Percentiles rank a stretch among this genome's conserved stretches.
phyloP scores from a whole-genome alignment of 2,329 filamentous ascomycete species.

The Microascus cirrosus region DNA sequence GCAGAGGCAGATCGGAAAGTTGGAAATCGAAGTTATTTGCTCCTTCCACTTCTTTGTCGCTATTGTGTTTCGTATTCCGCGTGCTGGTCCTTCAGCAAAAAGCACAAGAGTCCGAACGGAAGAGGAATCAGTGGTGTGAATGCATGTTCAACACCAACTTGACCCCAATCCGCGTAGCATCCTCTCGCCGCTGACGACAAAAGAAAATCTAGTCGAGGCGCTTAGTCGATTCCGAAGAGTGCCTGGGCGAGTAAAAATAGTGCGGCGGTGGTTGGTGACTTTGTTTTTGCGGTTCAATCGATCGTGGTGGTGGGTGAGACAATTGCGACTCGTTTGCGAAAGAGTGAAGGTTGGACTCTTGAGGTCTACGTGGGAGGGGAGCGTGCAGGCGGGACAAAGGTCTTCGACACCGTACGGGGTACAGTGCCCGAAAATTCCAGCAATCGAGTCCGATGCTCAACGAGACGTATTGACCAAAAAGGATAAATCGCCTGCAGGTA shows the following conservation, averaged over 20 bases:
- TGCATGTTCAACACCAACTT: slow-evolving; percentile 12
- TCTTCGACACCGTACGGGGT: background rate
- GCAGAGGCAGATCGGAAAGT: background rate
- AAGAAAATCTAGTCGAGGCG: background rate
- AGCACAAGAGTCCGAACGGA: background rate
- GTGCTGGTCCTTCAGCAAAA: background rate
- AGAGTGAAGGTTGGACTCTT: background rate
- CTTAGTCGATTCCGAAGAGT: background rate
- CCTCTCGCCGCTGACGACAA: slow-evolving; percentile 4
- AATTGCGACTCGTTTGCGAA: background rate
- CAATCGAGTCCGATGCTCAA: background rate
- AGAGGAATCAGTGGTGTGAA: slow-evolving; percentile 8
- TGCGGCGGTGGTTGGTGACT: background rate
- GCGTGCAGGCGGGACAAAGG: background rate
- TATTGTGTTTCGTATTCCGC: background rate
- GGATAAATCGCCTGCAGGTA: background rate
- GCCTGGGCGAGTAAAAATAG: background rate
- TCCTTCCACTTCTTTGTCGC: background rate
- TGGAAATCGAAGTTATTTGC: background rate
- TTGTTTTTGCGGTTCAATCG: background rate
- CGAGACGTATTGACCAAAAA: background rate
- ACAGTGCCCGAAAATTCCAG: background rate
- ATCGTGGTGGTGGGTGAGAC: background rate
- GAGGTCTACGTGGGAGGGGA: background rate
- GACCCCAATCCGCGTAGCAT: slow-evolving; percentile 9